A percentile compares a stretch with the other conserved stretches of the same genome.
phyloP scores from a whole-genome alignment of 768 basidiomycete species.

The Podaxis rugospora region DNA sequence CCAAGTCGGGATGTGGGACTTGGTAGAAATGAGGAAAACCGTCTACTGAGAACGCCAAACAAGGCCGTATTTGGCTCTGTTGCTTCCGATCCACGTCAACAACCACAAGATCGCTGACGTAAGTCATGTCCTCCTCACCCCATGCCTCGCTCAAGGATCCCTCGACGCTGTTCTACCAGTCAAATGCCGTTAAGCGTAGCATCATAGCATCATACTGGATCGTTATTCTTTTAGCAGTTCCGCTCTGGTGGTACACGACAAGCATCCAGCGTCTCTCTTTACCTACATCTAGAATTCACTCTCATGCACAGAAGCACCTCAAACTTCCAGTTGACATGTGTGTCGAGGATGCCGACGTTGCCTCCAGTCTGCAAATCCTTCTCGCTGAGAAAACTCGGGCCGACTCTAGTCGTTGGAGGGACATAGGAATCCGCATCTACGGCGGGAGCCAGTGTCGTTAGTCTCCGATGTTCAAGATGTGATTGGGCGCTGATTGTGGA shows the following conservation, averaged over 20 bases:
- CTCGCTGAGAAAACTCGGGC: slow-evolving; percentile 18
- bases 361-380: slow-evolving; percentile 17
- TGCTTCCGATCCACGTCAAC: slow-evolving; percentile 20
- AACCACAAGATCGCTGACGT: slow-evolving; percentile 2
- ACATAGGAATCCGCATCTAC: background rate
- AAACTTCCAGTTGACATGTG: slow-evolving; percentile 45
- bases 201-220: slow-evolving; percentile 78
- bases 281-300: slow-evolving; percentile 55
- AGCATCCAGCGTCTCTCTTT: slow-evolving; percentile 81
- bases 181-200: slow-evolving; percentile 41
- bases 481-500: background rate
- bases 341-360: slow-evolving; percentile 2
- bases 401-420: slow-evolving; percentile 21
- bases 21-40: slow-evolving; percentile 11
- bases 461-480: background rate
- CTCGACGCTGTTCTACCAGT: slow-evolving; percentile 49
- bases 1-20: slow-evolving; percentile 5
- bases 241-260: slow-evolving; percentile 93
- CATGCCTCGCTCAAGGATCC: slow-evolving; percentile 39
- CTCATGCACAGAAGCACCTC: slow-evolving; percentile 42
- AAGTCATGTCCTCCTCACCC: slow-evolving; percentile 14
- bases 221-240: slow-evolving; percentile 71
- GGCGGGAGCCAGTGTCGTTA: slow-evolving; percentile 2
- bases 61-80: slow-evolving; percentile 22
- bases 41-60: slow-evolving; percentile 18